Percentiles rank a stretch among this genome's conserved stretches.
These are phyloP conservation scores for Leishmania major DNA, from an alignment of 208 protist genomes.

Conservation along the genomic window DNA sequence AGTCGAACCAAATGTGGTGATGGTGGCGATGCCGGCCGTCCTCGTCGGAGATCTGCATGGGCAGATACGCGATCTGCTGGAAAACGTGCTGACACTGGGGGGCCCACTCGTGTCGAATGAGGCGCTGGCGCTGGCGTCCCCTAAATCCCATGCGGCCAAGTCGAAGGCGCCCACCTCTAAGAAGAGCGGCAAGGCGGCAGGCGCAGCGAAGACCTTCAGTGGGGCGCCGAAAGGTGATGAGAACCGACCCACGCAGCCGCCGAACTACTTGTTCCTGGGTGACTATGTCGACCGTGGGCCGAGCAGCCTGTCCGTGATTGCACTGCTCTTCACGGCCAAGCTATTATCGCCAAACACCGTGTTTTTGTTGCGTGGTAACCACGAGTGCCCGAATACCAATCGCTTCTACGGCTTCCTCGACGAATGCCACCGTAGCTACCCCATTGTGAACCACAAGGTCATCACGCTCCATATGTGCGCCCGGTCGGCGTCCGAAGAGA, in stretches of 20 bases:
- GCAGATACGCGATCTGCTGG: conserved; percentile 72
- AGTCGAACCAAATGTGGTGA: conserved; percentile 96
- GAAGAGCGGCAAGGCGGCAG: conserved; percentile 1
- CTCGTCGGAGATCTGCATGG: conserved; percentile 91
- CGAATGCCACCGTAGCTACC: conserved; percentile 95
- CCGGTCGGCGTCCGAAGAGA: conserved; percentile 19
- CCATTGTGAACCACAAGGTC: conserved; percentile 49
- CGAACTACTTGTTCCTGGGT: conserved; percentile 99
- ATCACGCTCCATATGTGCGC: conserved; percentile 31
- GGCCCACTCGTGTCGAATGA: conserved; percentile 52
- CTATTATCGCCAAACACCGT: conserved; percentile 98
- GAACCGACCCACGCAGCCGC: neutral
- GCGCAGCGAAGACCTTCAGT: neutral
- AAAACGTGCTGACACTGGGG: conserved; percentile 67
- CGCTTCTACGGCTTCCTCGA: conserved; percentile 99
- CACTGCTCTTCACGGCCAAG: conserved; percentile 96
- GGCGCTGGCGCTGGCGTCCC: conserved; percentile 14
- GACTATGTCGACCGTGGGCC: conserved; percentile 99
- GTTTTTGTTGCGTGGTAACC: conserved; percentile 99
- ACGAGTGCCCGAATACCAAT: conserved; percentile 99
- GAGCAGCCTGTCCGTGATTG: conserved; percentile 95
- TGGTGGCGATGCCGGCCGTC: conserved; percentile 93
- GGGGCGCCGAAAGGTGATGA: neutral
- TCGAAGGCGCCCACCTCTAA: conserved; percentile 1
- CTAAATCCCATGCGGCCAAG: neutral